Base-by-base conservation (phyloP, 2,329 filamentous ascomycete species). In the Hysterium pulicare region DNA sequence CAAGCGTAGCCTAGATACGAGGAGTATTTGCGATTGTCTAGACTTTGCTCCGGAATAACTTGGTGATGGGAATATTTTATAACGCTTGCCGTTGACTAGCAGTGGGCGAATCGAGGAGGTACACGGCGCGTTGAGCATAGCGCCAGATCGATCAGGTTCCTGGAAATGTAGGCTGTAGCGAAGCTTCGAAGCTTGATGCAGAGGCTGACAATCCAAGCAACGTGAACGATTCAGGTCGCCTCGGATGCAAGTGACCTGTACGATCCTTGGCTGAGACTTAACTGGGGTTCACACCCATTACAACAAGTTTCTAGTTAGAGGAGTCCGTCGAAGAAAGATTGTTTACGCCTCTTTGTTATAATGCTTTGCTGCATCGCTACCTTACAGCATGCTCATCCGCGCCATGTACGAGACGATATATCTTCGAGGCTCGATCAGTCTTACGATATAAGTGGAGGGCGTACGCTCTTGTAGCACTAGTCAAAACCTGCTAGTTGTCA, bases 141-240 rank as follows among this genome's bases (percentile, higher is more conserved):
- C 1, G 71, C 67, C 6, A 80, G 61, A 35, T 69, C 58, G 26
- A 81, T 58, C 1, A 82, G 61, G 47, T 80, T 72, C 8, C 61
- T 62, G 3, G 67, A 62, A 23, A 83, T 73, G 48, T 75, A 74
- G 47, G 78, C 73, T 30, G 69, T 68, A 36, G 72, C 71, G 51
- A 84, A 84, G 45, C 73, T 78, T 30, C 62, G 63, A 1, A 84
- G 66, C 3, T 73, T 71, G 40, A 81, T 67, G 20, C 73, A 75
- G 66, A 84, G 84, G 60, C 84, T 84, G 15, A 84, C 82, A 2
- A 76, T 71, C 82, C 82, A 84, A 16, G 81, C 81, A 6, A 81
- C 71, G 56, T 84, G 81, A 41, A 86, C 73, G 15, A 87, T 68
- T 2, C 72, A 59, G 1, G 75, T 77, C 2, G 71, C 62, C 42